phyloP scores from a whole-genome alignment of 176 grass and related monocot genomes.

The Musa schizocarpa region DNA sequence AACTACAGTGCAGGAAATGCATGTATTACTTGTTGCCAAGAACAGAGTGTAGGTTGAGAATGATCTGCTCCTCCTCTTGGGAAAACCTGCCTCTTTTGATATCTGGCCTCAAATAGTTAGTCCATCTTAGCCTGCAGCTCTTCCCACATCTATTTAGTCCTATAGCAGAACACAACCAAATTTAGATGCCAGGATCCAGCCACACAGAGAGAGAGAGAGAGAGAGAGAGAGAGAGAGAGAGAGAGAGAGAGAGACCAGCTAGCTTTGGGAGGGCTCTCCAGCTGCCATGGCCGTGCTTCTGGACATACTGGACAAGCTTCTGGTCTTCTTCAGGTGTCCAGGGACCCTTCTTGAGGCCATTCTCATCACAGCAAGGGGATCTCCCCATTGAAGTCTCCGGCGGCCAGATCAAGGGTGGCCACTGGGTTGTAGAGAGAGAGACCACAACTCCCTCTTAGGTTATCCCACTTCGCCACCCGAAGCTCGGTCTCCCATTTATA shows the following conservation, averaged over 20 bases:
- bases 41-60: constrained; percentile 11
- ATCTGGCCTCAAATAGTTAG: constrained; percentile 16
- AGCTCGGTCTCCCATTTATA: background rate
- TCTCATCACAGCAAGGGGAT: constrained; percentile 11
- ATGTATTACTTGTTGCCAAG: constrained; percentile 18
- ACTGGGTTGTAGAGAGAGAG: no score
- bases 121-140: constrained; percentile 14
- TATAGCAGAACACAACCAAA: background rate
- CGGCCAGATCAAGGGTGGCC: background rate
- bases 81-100: constrained; percentile 18
- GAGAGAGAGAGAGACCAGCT: background rate
- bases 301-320: constrained; percentile 3
- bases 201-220: no score
- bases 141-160: constrained; percentile 16
- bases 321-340: constrained; percentile 17
- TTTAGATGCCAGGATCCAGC: no score
- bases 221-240: background rate
- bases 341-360: constrained; percentile 16
- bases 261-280: constrained; percentile 16
- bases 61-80: constrained; percentile 8
- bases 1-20: background rate
- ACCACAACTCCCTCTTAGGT: no score
- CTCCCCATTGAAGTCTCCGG: background rate
- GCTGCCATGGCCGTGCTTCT: constrained; percentile 14
- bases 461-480: background rate